Percentiles rank a stretch among this genome's conserved stretches.
These are phyloP conservation scores for Ceratocystis alfenasii DNA, from an alignment of 2,329 filamentous ascomycete genomes.

Conservation along the genomic window DNA sequence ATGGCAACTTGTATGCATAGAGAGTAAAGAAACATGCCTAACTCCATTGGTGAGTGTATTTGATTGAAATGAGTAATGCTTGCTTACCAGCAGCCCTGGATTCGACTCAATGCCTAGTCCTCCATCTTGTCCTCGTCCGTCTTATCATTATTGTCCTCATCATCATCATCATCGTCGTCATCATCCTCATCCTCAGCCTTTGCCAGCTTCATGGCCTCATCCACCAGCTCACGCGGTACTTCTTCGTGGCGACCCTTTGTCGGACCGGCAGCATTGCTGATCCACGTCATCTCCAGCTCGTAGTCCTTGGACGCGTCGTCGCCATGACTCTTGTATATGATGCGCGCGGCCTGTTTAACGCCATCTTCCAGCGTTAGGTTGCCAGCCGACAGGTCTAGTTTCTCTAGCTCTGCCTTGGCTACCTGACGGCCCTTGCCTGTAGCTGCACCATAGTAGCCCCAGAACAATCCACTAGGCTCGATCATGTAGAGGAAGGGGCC, in stretches of 20 bases:
- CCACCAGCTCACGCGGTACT: conserved; percentile 78
- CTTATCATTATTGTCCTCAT: conserved; percentile 42
- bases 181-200: conserved; percentile 73
- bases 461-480: conserved; percentile 91
- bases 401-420: conserved; percentile 96
- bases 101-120: conserved; percentile 43
- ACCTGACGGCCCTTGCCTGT: conserved; percentile 95
- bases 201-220: conserved; percentile 86
- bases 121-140: conserved; percentile 74
- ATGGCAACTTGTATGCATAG: not conserved
- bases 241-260: conserved; percentile 89
- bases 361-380: conserved; percentile 71
- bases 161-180: conserved; percentile 44
- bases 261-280: conserved; percentile 70
- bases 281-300: conserved; percentile 98
- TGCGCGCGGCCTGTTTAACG: conserved; percentile 90
- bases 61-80: conserved; percentile 10
- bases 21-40: not conserved
- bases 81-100: not conserved
- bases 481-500: conserved; percentile 98
- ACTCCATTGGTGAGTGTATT: not conserved
- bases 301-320: conserved; percentile 99
- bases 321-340: conserved; percentile 95
- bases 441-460: conserved; percentile 97
- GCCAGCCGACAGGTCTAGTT: conserved; percentile 73